Percentiles rank a stretch among this genome's conserved stretches.
Conservation (phyloP, 345 rosid species). For the Firmiana major region DNA sequence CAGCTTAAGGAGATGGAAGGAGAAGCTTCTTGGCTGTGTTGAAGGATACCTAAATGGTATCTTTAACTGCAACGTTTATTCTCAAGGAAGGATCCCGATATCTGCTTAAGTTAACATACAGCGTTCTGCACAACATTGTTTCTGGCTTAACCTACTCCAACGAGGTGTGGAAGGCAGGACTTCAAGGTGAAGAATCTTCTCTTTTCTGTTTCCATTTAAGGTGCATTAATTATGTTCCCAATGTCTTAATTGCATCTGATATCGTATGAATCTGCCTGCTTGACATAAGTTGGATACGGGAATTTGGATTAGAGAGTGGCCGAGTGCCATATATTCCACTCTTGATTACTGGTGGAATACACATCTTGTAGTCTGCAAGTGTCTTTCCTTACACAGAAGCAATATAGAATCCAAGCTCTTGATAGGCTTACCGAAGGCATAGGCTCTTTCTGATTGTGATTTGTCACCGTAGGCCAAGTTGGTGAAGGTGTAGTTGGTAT, state of each 20-base stretch:
- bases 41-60: conserved; percentile 47
- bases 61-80: conserved; percentile 25
- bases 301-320: neutral
- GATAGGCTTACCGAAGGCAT: neutral
- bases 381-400: neutral
- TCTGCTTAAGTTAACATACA: conserved; percentile 44
- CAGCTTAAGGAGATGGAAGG: conserved; percentile 81
- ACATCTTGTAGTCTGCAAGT: neutral
- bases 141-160: conserved; percentile 48
- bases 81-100: conserved; percentile 49
- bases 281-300: neutral
- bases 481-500: neutral
- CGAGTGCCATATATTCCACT: neutral
- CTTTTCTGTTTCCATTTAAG: conserved; percentile 2
- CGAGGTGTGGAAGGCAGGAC: conserved; percentile 47
- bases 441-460: neutral
- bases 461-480: neutral
- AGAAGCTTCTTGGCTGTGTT: conserved; percentile 64
- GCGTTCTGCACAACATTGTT: conserved; percentile 51
- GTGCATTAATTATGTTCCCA: neutral
- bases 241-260: neutral
- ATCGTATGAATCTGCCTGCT: neutral
- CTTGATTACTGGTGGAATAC: neutral
- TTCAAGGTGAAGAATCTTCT: conserved; percentile 33
- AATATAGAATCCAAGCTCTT: neutral